Evolutionary conservation across 805 yeast species (phyloP), one percentile per base, ranked within the genome.

Genomic region (Ogataea nonfermentans): DNA sequence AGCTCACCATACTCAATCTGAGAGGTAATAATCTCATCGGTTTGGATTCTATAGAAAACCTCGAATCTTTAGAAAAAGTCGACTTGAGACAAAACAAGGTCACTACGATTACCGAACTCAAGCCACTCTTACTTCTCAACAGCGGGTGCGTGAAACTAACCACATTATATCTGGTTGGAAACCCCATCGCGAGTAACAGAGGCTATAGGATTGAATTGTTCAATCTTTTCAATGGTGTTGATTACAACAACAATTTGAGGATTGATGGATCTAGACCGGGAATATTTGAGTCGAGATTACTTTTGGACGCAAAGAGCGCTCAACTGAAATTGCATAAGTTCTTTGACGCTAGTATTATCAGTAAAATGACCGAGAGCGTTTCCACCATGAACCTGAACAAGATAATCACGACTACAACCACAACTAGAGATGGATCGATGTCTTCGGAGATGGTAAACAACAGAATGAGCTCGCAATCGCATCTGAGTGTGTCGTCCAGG

Each of bases 231-330:
- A 76, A 76, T 51, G 81, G 81, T 7, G 71, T 74, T 27, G 68
- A 65, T 41, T 70, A 70, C 43, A 63, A 65, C 16, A 75, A 75
- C 46, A 52, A 53, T 6, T 52, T 78, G 43, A 73, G 73, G 48
- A 72, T 78, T 26, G 83, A 78, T 53, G 82, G 79, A 30, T 75
- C 81, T 3, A 57, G 73, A 37, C 83, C 84, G 0, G 82, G 83
- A 1, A 74, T 78, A 40, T 75, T 78, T 58, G 84, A 78, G 57
- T 67, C 75, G 14, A 72, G 82, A 23, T 53, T 77, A 49, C 57
- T 78, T 20, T 61, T 77, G 36, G 81, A 76, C 46, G 62, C 70
- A 2, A 77, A 72, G 45, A 63, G 65, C 16, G 74, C 80, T 1
- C 62, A 65, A 37, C 57, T 67, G 49, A 62, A 62, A 29, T 62